Percentiles rank a stretch among this genome's conserved stretches.
These are phyloP conservation scores for Astrephomene gubernaculifera DNA, from an alignment of 139 green algal species.

Conservation along the genomic window DNA sequence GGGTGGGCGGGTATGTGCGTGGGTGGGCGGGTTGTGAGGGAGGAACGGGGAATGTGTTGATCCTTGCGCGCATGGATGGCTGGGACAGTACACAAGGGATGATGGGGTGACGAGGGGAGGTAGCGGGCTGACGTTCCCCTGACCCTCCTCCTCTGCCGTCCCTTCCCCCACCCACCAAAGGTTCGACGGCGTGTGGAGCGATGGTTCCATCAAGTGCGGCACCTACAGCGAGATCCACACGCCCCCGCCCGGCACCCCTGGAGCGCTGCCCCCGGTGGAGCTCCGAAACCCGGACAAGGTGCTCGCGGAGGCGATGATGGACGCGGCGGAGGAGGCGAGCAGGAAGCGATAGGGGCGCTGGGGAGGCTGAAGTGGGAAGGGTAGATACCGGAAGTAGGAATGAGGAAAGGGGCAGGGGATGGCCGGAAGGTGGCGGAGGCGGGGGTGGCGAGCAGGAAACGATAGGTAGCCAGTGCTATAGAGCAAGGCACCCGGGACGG, in stretches of 20 bases:
- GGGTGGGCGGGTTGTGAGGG: background rate
- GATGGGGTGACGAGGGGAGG: too few relatives aligned
- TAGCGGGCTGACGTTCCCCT: background rate
- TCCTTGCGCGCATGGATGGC: too few relatives aligned
- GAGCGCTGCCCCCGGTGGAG: constrained; percentile 60
- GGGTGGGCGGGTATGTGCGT: background rate
- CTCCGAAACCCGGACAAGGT: constrained; percentile 52
- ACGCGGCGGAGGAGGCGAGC: background rate
- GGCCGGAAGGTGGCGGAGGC: too few relatives aligned
- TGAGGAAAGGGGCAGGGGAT: too few relatives aligned
- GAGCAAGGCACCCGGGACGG: too few relatives aligned
- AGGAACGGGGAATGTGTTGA: too few relatives aligned
- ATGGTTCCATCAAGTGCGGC: constrained; percentile 57
- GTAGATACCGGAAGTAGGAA: too few relatives aligned
- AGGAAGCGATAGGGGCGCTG: background rate
- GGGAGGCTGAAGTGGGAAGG: too few relatives aligned
- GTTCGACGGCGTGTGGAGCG: constrained; percentile 51
- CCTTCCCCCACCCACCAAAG: background rate
- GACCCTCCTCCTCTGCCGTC: too few relatives aligned
- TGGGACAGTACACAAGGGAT: too few relatives aligned
- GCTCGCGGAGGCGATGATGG: constrained; percentile 44
- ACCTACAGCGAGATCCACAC: constrained; percentile 68
- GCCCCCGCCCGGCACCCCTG: constrained; percentile 54
- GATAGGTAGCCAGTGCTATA: too few relatives aligned
- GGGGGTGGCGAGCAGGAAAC: too few relatives aligned